Base-by-base conservation (phyloP, 2,329 filamentous ascomycete species). In the Clarireedia homoeocarpa region DNA sequence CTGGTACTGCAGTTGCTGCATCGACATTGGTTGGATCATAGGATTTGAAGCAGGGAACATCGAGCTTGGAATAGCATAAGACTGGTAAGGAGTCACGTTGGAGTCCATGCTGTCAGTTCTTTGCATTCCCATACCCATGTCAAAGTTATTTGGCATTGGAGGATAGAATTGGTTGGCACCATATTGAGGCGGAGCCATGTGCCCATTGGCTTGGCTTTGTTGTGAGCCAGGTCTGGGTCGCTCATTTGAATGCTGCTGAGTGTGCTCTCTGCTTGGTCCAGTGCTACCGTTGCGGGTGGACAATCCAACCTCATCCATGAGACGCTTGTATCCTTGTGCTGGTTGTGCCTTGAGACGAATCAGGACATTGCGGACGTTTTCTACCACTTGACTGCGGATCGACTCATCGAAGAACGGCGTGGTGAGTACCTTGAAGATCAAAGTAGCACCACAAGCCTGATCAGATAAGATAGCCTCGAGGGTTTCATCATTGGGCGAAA, bases 371-470 rank as follows among this genome's bases (percentile, higher is more conserved):
- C 92, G 90, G 51, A 99, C 89, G 57, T 91, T 96, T 67, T 96
- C 90, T 5, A 96, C 83, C 23, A 96, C 91, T 66, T 96, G 89
- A 47, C 80, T 77, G 48, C 94, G 87, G 69, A 96, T 91, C 52
- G 78, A 84, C 70, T 99, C 94, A 63, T 99, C 94, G 62, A 97
- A 91, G 80, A 96, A 97, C 0, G 94, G 94, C 6, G 91, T 97
- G 0, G 94, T 97, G 55, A 99, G 78, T 36, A 97, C 91, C 78
- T 99, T 99, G 82, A 97, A 99, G 67, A 99, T 97, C 63, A 99
- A 75, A 0, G 92, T 97, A 3, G 92, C 90, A 54, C 94, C 94
- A 63, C 91, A 97, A 48, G 88, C 84, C 66, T 95, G 90, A 69
- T 99, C 94, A 59, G 84, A 88, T 36, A 99, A 77, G 58, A 99